Evolutionary conservation across 257 asterid species (phyloP), one percentile per base, ranked within the genome.

Genomic region (Avicennia marina): DNA sequence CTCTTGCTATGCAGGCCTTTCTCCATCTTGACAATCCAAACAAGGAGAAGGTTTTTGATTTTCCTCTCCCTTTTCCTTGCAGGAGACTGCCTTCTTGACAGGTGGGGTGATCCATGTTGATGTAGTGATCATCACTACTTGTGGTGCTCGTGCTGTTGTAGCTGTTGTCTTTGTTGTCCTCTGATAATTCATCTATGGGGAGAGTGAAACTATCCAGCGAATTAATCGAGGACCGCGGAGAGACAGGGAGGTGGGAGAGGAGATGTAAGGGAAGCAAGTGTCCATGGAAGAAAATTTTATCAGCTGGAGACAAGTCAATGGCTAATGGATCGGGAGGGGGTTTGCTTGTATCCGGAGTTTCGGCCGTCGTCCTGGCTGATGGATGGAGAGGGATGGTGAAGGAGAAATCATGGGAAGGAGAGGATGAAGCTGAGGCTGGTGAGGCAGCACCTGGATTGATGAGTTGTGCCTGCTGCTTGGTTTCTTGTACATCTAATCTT

Each of bases 201-300:
- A 46, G 25, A 24, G 53, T 46, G 26, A 46, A 46, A 17, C 27
- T 17, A 24, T 46, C 53, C 27, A 46, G 13, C 1, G 53, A 46
- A 46, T 46, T 46, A 9, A 25, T 19, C 11, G 53, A 46, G 11
- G 26, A 46, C 13, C 53, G 27, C 26, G 27, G 53, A 4, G 53
- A 46, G 11, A 46, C 19, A 4, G 53, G 53, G 53, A 69, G 89
- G 58, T 79, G 85, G 58, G 95, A 72, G 53, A 83, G 75, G 75
- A 79, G 85, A 63, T 85, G 98, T 69, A 91, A 93, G 56, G 98
- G 98, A 6, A 91, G 93, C 12, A 91, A 56, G 78, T 88, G 98
- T 60, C 98, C 98, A 56, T 78, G 94, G 67, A 81, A 91, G 81
- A 91, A 91, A 51, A 91, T 91, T 0, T 91, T 95, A 36, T 87